Evolutionary conservation across 2,329 filamentous ascomycete genomes (phyloP).

Genomic region (Macrophomina phaseolina): DNA sequence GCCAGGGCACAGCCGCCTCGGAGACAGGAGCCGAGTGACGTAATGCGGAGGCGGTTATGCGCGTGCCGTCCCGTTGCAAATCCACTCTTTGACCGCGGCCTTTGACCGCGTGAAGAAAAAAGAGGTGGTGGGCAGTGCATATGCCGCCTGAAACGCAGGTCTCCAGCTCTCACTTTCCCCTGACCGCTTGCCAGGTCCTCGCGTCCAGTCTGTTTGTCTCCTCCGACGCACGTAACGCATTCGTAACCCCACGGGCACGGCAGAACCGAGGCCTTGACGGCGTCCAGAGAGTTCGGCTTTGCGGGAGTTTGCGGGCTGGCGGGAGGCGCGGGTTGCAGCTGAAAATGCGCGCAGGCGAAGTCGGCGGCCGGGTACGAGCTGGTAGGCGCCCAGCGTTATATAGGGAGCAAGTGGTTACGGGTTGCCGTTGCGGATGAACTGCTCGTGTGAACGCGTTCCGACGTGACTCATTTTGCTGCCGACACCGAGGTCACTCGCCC

Average conservation of each 20-base stretch:
- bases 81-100: not conserved
- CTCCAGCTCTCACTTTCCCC: not conserved
- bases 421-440: not conserved
- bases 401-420: conserved; percentile 17
- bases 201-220: not conserved
- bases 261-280: not conserved
- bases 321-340: not conserved
- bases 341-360: not conserved
- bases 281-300: not conserved
- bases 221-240: not conserved
- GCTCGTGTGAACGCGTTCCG: not conserved
- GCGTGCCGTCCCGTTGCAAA: conserved; percentile 11
- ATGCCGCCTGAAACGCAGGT: not conserved
- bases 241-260: not conserved
- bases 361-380: conserved; percentile 2
- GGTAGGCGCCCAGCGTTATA: conserved; percentile 17
- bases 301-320: not conserved
- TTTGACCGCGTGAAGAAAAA: not conserved
- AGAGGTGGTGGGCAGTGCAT: not conserved
- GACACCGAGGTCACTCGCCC: conserved; percentile 3
- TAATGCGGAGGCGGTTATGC: conserved; percentile 17
- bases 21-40: conserved; percentile 3
- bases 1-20: not conserved
- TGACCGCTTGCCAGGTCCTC: not conserved
- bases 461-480: conserved; percentile 4